Evolutionary conservation across 371 early-diverging fungal genomes (phyloP).

Genomic region (Mucor saturninus): DNA sequence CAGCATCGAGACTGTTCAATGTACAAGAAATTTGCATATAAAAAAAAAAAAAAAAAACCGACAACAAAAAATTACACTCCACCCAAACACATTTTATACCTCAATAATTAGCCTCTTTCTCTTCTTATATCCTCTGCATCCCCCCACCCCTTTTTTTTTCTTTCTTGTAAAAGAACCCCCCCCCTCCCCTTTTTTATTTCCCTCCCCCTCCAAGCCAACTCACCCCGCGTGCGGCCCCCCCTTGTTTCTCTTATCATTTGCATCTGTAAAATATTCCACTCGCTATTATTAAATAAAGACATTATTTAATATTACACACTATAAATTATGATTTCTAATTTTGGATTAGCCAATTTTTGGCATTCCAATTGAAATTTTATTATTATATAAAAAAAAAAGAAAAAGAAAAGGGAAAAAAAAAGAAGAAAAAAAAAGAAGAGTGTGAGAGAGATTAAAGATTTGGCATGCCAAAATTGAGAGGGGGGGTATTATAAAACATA

Average conservation of each 20-base stretch:
- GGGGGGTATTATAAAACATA: slow-evolving; percentile 1
- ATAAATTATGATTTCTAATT: neutral
- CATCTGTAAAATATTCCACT: slow-evolving; percentile 8
- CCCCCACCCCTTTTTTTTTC: neutral
- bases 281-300: neutral
- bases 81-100: neutral
- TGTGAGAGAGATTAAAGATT: neutral
- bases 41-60: neutral
- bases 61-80: neutral
- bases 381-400: neutral
- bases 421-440: neutral
- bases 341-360: too few species aligned
- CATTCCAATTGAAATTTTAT: too few species aligned
- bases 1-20: slow-evolving; percentile 21
- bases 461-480: neutral
- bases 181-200: neutral
- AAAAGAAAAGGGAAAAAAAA: neutral
- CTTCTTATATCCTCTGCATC: neutral
- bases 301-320: neutral
- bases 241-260: slow-evolving; percentile 3
- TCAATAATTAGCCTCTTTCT: neutral
- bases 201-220: neutral
- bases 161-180: neutral
- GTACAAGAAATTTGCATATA: slow-evolving; percentile 32
- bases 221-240: neutral